These are phyloP conservation scores for Fusarium musae DNA, from an alignment of 2,329 filamentous ascomycete genomes.

Conservation along the genomic window DNA sequence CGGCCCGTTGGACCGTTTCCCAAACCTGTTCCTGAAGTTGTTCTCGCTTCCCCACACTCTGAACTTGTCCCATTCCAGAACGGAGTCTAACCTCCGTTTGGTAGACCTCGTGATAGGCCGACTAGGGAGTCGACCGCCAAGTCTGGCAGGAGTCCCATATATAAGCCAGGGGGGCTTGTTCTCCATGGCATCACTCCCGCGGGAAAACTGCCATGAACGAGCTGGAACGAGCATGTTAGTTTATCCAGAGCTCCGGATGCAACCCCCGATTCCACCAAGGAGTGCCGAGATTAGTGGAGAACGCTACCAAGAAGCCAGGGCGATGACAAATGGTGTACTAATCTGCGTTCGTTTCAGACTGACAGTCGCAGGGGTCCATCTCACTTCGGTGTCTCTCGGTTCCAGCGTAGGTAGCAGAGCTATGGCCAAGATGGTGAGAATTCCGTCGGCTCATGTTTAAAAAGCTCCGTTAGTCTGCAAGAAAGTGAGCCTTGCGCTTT, in stretches of 20 bases:
- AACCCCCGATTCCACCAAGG: not conserved
- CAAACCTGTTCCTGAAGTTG: not conserved
- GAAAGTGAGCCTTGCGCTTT: not conserved
- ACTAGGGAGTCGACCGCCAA: not conserved
- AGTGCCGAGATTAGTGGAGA: not conserved
- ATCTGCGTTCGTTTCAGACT: constrained; percentile 2
- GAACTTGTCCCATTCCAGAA: constrained; percentile 10
- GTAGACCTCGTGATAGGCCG: not conserved
- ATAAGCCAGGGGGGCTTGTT: not conserved
- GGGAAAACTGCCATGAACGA: not conserved
- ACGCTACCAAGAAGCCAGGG: not conserved
- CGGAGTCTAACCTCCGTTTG: constrained; percentile 14
- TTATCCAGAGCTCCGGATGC: not conserved
- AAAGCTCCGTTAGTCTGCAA: not conserved
- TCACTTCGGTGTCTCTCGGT: not conserved
- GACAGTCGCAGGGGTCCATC: not conserved
- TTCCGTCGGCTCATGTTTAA: constrained; percentile 13
- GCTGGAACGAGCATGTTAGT: not conserved
- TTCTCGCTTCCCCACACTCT: constrained; percentile 3
- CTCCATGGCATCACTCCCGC: not conserved
- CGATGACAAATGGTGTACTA: not conserved
- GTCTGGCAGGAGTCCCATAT: not conserved
- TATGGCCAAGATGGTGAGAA: not conserved
- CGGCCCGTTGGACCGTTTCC: constrained; percentile 13
- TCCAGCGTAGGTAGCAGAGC: not conserved